Evolutionary conservation across 208 protist species (phyloP).

Genomic region (Leishmania arabica): DNA sequence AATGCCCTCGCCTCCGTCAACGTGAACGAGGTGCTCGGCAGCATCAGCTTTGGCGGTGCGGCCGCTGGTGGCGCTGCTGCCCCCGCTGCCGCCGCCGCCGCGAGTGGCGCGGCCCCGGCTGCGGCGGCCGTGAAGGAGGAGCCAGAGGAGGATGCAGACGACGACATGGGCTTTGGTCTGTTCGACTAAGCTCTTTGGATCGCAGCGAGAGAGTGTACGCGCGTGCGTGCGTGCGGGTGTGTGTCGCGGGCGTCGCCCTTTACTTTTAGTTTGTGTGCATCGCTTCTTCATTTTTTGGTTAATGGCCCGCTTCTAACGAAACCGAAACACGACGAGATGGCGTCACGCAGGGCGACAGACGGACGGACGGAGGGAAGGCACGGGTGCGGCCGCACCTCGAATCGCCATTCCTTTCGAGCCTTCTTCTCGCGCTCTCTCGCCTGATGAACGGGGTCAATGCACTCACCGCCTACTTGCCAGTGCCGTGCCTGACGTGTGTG

Average conservation of each 20-base stretch:
- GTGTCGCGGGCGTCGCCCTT: neutral
- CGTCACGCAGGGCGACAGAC: too few relatives aligned
- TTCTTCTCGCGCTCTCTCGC: neutral
- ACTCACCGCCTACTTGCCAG: neutral
- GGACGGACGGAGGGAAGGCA: too few relatives aligned
- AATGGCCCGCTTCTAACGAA: neutral
- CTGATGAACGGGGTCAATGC: neutral
- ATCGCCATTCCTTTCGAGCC: neutral
- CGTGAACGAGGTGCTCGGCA: slow-evolving; percentile 62
- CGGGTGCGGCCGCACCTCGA: neutral
- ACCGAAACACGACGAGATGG: too few relatives aligned
- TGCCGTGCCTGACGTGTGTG: neutral
- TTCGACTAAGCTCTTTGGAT: slow-evolving; percentile 74
- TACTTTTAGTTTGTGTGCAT: neutral
- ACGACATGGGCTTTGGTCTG: slow-evolving; percentile 89
- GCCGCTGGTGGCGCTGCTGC: slow-evolving; percentile 45
- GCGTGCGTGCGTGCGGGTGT: neutral
- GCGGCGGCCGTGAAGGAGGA: slow-evolving; percentile 65
- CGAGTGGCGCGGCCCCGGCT: slow-evolving; percentile 35
- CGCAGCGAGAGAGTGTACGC: neutral
- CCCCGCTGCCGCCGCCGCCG: slow-evolving; percentile 10
- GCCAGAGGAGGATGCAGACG: slow-evolving; percentile 81
- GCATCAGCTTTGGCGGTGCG: slow-evolving; percentile 74
- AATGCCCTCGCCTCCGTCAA: slow-evolving; percentile 55
- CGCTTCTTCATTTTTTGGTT: neutral